phyloP scores from a whole-genome alignment of 2,329 filamentous ascomycete genomes.

The Penicillium brevicompactum region DNA sequence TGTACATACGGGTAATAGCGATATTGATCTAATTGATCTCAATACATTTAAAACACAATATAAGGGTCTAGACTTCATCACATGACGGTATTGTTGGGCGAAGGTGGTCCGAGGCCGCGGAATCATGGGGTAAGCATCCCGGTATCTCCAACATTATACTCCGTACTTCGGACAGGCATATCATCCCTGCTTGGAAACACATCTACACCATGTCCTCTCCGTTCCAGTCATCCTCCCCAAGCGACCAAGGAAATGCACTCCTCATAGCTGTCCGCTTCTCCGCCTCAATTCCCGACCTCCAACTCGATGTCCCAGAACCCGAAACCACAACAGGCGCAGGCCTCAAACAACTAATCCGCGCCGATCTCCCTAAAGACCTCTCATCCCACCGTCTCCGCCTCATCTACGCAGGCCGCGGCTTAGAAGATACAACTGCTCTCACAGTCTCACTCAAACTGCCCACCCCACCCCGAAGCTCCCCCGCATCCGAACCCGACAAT shows the following conservation, averaged over 20 bases:
- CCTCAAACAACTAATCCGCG: conserved; percentile 80
- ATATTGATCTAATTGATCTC: background rate
- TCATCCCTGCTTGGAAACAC: background rate
- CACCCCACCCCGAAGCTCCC: conserved; percentile 51
- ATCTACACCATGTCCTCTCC: conserved; percentile 21
- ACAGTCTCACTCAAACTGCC: conserved; percentile 67
- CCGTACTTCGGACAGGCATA: background rate
- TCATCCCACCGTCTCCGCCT: conserved; percentile 76
- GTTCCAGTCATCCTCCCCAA: conserved; percentile 15
- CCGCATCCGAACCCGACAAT: conserved; percentile 21
- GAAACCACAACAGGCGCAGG: conserved; percentile 71
- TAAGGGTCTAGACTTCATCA: background rate
- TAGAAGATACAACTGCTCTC: conserved; percentile 72
- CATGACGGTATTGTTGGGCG: conserved; percentile 1
- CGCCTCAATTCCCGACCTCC: conserved; percentile 77
- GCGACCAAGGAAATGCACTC: conserved; percentile 44
- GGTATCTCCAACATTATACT: conserved; percentile 1
- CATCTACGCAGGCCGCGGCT: conserved; percentile 85
- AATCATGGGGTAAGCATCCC: conserved; percentile 5
- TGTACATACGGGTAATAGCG: background rate
- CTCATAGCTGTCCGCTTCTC: conserved; percentile 90
- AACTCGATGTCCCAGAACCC: conserved; percentile 72
- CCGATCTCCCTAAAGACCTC: conserved; percentile 64
- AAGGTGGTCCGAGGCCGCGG: conserved; percentile 1
- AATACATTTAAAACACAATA: background rate